phyloP scores from a whole-genome alignment of 78 protist species.

The Tieghemostelium lacteum region DNA sequence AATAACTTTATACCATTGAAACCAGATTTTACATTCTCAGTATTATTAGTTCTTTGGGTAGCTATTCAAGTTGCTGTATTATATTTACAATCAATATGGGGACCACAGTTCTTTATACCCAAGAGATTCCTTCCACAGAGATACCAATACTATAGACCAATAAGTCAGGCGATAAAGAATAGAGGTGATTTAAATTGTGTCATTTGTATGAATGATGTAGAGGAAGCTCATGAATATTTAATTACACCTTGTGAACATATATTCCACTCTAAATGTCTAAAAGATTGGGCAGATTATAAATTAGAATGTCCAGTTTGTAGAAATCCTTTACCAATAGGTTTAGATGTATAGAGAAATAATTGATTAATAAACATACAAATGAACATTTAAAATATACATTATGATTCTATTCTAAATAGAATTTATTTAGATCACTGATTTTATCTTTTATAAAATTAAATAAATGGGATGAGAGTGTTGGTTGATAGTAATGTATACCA shows the following conservation, averaged over 20 bases:
- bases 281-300: constrained; percentile 88
- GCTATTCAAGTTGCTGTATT: constrained; percentile 53
- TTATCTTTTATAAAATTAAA: too few species aligned
- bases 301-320: constrained; percentile 91
- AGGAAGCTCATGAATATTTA: constrained; percentile 54
- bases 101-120: constrained; percentile 90
- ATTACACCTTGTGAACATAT: constrained; percentile 90
- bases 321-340: constrained; percentile 27
- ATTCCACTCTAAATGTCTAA: constrained; percentile 87
- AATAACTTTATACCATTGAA: constrained; percentile 61
- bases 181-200: constrained; percentile 81
- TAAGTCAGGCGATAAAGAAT: constrained; percentile 15
- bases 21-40: constrained; percentile 34
- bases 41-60: constrained; percentile 49
- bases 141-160: constrained; percentile 79
- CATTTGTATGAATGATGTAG: constrained; percentile 87
- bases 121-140: constrained; percentile 74
- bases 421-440: too few species aligned
- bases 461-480: too few species aligned
- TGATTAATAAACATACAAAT: too few species aligned
- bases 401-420: too few species aligned
- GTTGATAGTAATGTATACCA: too few species aligned
- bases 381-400: too few species aligned
- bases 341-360: too few species aligned
- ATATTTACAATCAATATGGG: constrained; percentile 72